A percentile compares a stretch with the other conserved stretches of the same genome.
Evolutionary conservation across 1,284 basidiomycete species (phyloP).

Genomic region (Puccinia horiana): DNA sequence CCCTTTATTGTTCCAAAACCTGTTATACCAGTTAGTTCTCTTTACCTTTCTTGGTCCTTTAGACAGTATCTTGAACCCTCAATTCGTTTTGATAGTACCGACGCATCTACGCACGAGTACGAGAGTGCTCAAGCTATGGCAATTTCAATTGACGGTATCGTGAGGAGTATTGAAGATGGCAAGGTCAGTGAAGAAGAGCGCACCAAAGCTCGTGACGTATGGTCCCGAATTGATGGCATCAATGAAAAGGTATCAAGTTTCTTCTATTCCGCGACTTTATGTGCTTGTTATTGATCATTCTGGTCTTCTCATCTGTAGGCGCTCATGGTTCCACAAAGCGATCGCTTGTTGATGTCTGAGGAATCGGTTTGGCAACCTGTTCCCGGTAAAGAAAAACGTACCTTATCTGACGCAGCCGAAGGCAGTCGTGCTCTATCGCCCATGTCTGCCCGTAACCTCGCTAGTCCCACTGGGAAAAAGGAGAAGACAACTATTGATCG

Average conservation of each 20-base stretch:
- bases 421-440: conserved; percentile 1
- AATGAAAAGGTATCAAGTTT: conserved; percentile 64
- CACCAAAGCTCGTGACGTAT: conserved; percentile 87
- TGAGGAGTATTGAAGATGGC: conserved; percentile 93
- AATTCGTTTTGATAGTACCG: conserved; percentile 63
- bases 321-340: conserved; percentile 82
- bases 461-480: conserved; percentile 21
- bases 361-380: conserved; percentile 59
- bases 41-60: neutral
- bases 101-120: conserved; percentile 94
- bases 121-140: conserved; percentile 95
- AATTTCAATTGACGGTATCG: conserved; percentile 90
- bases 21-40: conserved; percentile 59
- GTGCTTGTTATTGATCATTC: neutral
- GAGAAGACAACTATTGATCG: conserved; percentile 46
- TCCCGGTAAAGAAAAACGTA: conserved; percentile 40
- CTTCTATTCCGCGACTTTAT: neutral
- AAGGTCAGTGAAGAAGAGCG: conserved; percentile 94
- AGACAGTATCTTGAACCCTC: neutral
- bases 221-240: conserved; percentile 91
- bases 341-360: conserved; percentile 82
- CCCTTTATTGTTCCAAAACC: conserved; percentile 92
- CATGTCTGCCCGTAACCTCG: neutral
- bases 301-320: conserved; percentile 54
- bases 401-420: conserved; percentile 41